These are phyloP conservation scores for Fusarium nygamai DNA, from an alignment of 2,329 filamentous ascomycete genomes.

Conservation along the genomic window DNA sequence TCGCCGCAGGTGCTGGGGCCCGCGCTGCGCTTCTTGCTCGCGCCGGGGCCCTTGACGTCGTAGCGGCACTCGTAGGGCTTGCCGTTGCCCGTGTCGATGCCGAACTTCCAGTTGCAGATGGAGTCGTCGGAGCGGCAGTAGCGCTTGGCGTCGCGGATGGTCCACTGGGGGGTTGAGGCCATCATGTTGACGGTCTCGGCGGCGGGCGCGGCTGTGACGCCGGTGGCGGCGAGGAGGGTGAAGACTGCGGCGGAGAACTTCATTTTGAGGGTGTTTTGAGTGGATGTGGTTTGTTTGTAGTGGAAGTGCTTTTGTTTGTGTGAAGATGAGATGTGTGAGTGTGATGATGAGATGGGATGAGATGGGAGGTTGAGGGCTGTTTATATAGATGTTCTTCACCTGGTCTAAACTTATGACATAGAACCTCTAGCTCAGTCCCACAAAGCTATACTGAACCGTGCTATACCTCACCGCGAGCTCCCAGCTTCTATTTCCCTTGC, in stretches of 20 bases:
- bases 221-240: slow-evolving; percentile 49
- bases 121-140: slow-evolving; percentile 52
- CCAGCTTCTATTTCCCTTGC: not conserved
- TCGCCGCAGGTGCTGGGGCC: slow-evolving; percentile 57
- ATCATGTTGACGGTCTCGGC: slow-evolving; percentile 52
- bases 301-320: not conserved
- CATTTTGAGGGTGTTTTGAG: slow-evolving; percentile 48
- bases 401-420: not conserved
- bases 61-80: slow-evolving; percentile 44
- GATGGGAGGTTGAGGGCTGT: not conserved
- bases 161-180: slow-evolving; percentile 53
- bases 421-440: not conserved
- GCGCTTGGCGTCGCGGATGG: slow-evolving; percentile 53
- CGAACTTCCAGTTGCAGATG: slow-evolving; percentile 57
- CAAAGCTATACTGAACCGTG: not conserved
- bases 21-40: slow-evolving; percentile 49
- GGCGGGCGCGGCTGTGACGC: slow-evolving; percentile 50
- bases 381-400: slow-evolving; percentile 26
- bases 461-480: not conserved
- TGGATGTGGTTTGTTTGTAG: not conserved
- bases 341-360: slow-evolving; percentile 14
- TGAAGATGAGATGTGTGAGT: not conserved
- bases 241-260: slow-evolving; percentile 55
- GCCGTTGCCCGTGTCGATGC: slow-evolving; percentile 55
- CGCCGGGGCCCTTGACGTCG: slow-evolving; percentile 47